These are phyloP conservation scores for Rhizoctonia solani DNA, from an alignment of 1,284 basidiomycete species.

Conservation along the genomic window DNA sequence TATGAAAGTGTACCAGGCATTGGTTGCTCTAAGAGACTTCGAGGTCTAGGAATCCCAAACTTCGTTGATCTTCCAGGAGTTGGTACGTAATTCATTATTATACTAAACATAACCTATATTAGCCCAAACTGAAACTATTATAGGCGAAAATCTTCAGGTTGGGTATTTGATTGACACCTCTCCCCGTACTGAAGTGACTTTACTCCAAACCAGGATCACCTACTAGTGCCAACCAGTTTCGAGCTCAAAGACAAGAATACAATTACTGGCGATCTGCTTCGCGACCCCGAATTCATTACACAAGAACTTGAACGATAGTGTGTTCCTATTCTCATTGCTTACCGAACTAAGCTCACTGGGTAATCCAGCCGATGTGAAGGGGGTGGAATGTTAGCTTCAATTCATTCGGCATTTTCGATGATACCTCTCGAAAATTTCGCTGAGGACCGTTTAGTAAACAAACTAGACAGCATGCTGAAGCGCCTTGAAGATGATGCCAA, in stretches of 20 bases:
- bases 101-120: background rate
- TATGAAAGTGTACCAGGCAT: conserved; percentile 22
- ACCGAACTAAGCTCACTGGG: background rate
- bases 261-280: conserved; percentile 42
- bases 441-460: background rate
- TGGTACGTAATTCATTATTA: background rate
- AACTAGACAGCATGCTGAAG: background rate
- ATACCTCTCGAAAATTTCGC: conserved; percentile 26
- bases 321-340: conserved; percentile 9
- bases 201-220: conserved; percentile 34
- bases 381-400: conserved; percentile 36
- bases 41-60: conserved; percentile 19
- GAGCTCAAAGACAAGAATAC: conserved; percentile 42
- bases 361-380: conserved; percentile 10
- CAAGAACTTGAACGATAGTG: conserved; percentile 42
- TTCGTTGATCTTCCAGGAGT: conserved; percentile 38
- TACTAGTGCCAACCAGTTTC: conserved; percentile 35
- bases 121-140: background rate
- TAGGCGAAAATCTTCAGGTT: conserved; percentile 39
- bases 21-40: conserved; percentile 29
- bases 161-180: background rate
- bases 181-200: background rate
- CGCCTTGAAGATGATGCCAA: background rate
- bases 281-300: conserved; percentile 39
- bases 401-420: conserved; percentile 38